Conservation (phyloP, 2,329 filamentous ascomycete species). For the Neofusicoccum sp. region DNA sequence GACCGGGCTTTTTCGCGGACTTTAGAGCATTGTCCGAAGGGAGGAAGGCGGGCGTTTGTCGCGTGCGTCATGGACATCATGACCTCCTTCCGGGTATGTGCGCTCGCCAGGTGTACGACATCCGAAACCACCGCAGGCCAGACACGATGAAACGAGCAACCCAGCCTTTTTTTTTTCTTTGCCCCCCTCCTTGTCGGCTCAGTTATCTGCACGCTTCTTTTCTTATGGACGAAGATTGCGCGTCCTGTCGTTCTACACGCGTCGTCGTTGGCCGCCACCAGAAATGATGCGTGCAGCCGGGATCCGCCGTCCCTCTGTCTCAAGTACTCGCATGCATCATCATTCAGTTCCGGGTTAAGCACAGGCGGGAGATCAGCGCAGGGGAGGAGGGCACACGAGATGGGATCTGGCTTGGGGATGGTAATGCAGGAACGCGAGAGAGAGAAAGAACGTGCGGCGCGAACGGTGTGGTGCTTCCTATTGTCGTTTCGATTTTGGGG, state of each 20-base stretch:
- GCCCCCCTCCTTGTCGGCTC: no score
- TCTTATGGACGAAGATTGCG: no score
- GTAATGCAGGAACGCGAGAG: not conserved
- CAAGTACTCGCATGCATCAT: not conserved
- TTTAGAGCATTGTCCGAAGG: constrained; percentile 1
- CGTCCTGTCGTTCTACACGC: no score
- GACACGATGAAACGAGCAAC: not conserved
- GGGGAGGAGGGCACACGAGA: not conserved
- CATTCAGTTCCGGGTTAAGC: not conserved
- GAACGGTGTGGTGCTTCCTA: no score
- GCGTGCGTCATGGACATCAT: constrained; percentile 6
- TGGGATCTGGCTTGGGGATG: not conserved
- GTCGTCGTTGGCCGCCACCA: no score
- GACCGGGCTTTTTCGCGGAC: not conserved
- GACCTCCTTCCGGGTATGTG: not conserved
- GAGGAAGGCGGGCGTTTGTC: not conserved
- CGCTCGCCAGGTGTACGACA: not conserved
- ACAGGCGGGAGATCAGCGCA: constrained; percentile 1
- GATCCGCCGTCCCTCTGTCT: not conserved
- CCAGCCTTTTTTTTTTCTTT: not conserved
- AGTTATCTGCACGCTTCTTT: no score
- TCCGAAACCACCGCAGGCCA: not conserved
- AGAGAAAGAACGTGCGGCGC: no score
- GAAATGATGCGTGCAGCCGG: no score
- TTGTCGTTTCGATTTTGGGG: no score